phyloP scores from a whole-genome alignment of 768 basidiomycete genomes.

The Leccinum incarnatum region DNA sequence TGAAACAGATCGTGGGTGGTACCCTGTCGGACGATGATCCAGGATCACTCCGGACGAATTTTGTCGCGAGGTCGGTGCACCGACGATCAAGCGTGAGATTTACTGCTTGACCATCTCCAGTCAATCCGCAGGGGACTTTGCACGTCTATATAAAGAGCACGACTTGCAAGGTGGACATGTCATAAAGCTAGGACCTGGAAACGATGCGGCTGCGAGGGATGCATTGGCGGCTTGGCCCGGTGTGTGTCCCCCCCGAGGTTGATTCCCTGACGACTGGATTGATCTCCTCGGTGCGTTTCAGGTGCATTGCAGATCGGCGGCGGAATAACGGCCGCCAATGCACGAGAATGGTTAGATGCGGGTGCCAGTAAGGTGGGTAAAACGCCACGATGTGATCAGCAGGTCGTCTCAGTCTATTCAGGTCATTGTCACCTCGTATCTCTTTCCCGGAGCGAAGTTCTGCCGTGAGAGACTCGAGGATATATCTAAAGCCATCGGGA shows the following conservation, averaged over 20 bases:
- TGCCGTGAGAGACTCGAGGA: constrained; percentile 64
- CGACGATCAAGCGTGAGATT: background rate
- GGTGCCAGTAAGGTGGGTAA: constrained; percentile 83
- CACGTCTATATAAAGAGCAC: constrained; percentile 69
- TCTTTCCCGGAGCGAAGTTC: constrained; percentile 85
- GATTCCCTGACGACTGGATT: background rate
- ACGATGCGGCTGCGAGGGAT: constrained; percentile 84
- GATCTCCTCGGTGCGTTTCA: constrained; percentile 27
- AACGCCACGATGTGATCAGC: background rate
- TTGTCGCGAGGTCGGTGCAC: constrained; percentile 70
- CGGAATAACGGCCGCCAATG: constrained; percentile 82
- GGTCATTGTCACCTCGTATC: constrained; percentile 97
- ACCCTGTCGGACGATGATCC: constrained; percentile 74
- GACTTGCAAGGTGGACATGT: constrained; percentile 86
- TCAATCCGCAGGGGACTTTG: constrained; percentile 76
- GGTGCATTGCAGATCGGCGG: constrained; percentile 90
- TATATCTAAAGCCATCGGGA: constrained; percentile 66
- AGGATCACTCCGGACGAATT: constrained; percentile 75
- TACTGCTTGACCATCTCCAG: constrained; percentile 39
- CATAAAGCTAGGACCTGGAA: constrained; percentile 90
- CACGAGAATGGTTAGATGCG: constrained; percentile 75
- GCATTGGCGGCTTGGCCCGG: constrained; percentile 86
- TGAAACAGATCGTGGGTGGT: constrained; percentile 98
- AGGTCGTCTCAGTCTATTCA: constrained; percentile 31
- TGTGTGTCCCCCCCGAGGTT: constrained; percentile 22